Evolutionary conservation across 805 yeast genomes (phyloP), one percentile per base, ranked within the genome.

Genomic region (Yarrowia osloensis): DNA sequence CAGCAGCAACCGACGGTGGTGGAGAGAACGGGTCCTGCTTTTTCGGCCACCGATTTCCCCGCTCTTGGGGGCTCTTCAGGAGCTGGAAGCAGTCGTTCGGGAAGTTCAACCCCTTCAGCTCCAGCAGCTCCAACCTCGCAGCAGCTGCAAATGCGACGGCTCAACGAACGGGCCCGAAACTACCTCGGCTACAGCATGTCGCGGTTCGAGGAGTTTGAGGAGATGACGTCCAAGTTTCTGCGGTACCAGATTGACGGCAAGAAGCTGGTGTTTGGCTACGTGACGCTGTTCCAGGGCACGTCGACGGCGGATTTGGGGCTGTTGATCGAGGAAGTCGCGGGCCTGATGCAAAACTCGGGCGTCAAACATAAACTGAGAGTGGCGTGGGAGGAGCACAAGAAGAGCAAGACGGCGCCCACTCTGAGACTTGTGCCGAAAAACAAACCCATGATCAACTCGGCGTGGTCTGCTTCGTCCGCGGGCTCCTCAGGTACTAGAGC

Each of bases 131-230:
- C 68, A 12, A 66, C 76, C 31, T 75, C 82, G 0, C 75, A 77
- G 12, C 85, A 82, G 35, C 77, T 81, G 47, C 89, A 85, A 71
- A 82, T 79, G 69, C 77, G 82, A 74, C 82, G 97, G 71, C 81
- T 91, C 31, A 94, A 89, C 70, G 96, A 91, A 74, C 81, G 97
- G 73, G 97, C 97, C 1, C 87, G 88, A 74, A 92, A 89, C 75
- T 90, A 91, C 74, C 77, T 90, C 65, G 81, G 85, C 63, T 86
- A 88, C 70, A 81, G 86, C 31, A 75, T 75, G 13, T 75, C 77
- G 7, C 79, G 79, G 9, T 80, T 87, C 70, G 78, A 79, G 9
- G 73, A 78, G 63, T 91, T 91, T 74, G 74, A 77, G 28, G 75
- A 77, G 1, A 69, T 84, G 15, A 89, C 88, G 72, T 77, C 77